Evolutionary conservation across 2,329 filamentous ascomycete species (phyloP).

Genomic region (Cladosporium sp.): DNA sequence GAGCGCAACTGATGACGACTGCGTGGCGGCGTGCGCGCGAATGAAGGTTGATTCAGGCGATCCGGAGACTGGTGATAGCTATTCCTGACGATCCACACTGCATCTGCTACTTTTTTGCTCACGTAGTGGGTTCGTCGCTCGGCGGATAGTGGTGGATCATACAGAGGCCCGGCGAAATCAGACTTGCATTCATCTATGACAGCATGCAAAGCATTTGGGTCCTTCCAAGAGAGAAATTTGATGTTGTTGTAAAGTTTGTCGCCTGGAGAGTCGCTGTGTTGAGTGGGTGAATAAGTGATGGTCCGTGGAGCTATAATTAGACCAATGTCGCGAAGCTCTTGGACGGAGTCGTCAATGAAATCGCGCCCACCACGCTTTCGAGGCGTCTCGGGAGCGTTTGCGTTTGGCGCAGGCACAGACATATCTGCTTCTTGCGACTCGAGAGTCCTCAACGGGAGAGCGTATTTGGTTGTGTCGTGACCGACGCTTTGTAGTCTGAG

Average conservation of each 20-base stretch:
- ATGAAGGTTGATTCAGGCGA: neutral
- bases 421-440: too few relatives aligned
- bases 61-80: neutral
- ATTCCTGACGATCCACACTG: neutral
- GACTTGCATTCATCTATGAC: neutral
- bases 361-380: neutral
- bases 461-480: too few relatives aligned
- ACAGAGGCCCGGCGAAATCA: neutral
- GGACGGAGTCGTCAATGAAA: neutral
- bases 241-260: neutral
- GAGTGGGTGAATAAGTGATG: neutral
- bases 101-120: neutral
- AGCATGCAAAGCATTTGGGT: neutral
- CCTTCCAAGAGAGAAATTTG: neutral
- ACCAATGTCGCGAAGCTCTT: neutral
- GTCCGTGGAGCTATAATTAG: neutral
- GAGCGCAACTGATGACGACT: neutral
- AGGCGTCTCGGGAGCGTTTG: neutral
- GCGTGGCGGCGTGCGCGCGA: neutral
- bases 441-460: too few relatives aligned
- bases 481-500: too few relatives aligned
- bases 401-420: too few relatives aligned
- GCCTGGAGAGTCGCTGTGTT: neutral
- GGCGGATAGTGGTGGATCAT: neutral
- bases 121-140: neutral